Evolutionary conservation across 768 basidiomycete genomes (phyloP).

Genomic region (Dacryopinax primogenitus): DNA sequence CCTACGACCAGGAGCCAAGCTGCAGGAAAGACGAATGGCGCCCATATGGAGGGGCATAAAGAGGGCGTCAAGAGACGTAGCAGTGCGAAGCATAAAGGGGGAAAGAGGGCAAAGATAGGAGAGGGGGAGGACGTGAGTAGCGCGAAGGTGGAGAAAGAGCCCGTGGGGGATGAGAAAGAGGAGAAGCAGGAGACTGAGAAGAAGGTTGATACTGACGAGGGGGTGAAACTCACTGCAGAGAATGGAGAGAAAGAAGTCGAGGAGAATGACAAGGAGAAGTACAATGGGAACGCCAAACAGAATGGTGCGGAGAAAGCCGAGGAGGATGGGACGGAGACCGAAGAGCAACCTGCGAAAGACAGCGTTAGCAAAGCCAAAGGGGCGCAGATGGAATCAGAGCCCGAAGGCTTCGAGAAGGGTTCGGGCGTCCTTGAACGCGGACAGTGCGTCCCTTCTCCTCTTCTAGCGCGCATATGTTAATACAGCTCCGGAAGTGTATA

Average conservation of each 20-base stretch:
- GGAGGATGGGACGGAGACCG: not conserved
- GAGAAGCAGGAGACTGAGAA: constrained; percentile 7
- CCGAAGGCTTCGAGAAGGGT: constrained; percentile 7
- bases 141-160: not conserved
- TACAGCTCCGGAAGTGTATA: constrained; percentile 31
- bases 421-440: constrained; percentile 14
- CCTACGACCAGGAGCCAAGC: not conserved
- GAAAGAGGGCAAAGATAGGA: constrained; percentile 11
- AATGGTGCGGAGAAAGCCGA: not conserved
- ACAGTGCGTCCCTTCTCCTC: not conserved
- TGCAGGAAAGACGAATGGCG: constrained; percentile 1
- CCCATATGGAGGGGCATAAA: not conserved
- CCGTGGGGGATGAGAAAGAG: not conserved
- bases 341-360: not conserved
- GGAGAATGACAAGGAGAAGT: not conserved
- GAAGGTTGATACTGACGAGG: constrained; percentile 5
- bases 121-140: not conserved
- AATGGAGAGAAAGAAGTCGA: not conserved
- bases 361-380: not conserved
- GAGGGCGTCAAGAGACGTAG: not conserved
- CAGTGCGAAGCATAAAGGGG: not conserved
- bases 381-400: not conserved
- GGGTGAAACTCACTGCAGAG: not conserved
- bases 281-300: not conserved
- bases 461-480: constrained; percentile 1